Conservation (phyloP, 1,284 basidiomycete species). For the Fomitopsis schrenkii region DNA sequence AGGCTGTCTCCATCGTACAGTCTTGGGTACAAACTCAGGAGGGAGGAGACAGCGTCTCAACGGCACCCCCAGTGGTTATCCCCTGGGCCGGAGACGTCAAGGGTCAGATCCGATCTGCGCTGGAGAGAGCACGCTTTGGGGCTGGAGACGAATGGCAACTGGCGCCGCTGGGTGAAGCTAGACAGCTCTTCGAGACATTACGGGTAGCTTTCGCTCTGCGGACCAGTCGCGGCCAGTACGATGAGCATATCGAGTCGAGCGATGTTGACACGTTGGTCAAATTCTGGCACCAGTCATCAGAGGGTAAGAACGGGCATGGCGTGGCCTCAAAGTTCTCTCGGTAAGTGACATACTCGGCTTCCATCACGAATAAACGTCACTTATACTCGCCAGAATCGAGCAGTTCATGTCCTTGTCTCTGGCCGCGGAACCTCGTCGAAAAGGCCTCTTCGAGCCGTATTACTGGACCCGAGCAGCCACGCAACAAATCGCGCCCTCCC, state of each 20-base stretch:
- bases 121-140: slow-evolving; percentile 38
- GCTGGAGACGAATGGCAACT: slow-evolving; percentile 41
- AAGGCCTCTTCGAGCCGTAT: slow-evolving; percentile 68
- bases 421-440: slow-evolving; percentile 66
- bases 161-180: slow-evolving; percentile 38
- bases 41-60: slow-evolving; percentile 31
- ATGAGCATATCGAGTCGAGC: slow-evolving; percentile 34
- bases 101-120: slow-evolving; percentile 34
- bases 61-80: slow-evolving; percentile 46
- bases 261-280: slow-evolving; percentile 47
- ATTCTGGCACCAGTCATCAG: slow-evolving; percentile 50
- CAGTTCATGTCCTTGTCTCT: slow-evolving; percentile 77
- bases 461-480: slow-evolving; percentile 56
- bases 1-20: slow-evolving; percentile 53
- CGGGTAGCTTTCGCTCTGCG: slow-evolving; percentile 49
- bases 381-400: slow-evolving; percentile 48
- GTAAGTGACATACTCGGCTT: slow-evolving; percentile 33
- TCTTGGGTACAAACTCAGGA: slow-evolving; percentile 55
- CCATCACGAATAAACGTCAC: not conserved
- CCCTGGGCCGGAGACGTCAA: slow-evolving; percentile 65
- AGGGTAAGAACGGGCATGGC: slow-evolving; percentile 35
- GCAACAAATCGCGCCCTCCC: slow-evolving; percentile 40
- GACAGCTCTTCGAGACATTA: slow-evolving; percentile 47
- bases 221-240: slow-evolving; percentile 33
- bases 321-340: slow-evolving; percentile 58